Base-by-base conservation (phyloP, 805 yeast species). In the Wickerhamomyces chambardii region DNA sequence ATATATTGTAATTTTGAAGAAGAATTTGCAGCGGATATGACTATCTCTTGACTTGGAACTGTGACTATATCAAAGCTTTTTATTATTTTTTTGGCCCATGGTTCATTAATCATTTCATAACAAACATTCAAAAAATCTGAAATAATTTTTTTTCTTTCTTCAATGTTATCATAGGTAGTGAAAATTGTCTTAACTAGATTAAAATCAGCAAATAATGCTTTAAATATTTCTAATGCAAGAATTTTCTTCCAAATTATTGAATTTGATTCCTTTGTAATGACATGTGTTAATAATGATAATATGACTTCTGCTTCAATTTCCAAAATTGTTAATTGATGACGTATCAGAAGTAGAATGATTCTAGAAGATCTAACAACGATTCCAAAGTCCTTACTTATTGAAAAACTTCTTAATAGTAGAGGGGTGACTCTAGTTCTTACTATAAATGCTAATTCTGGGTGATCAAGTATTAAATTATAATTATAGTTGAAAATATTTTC, bases 261-360 rank as follows among this genome's bases (percentile, higher is more conserved):
- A 1, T 68, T 66, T 0, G 78, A 67, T 6, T 74, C 77, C 25
- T 65, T 63, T 1, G 79, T 65, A n/a, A 84, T 50, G n/a, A 73
- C 68, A 50, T 84, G 94, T 15, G 83, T 84, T 25, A 87, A 56
- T 18, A 83, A 63, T 0, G 94, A 78, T 14, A 90, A 58, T 2
- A 89, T 74, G 6, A 86, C 87, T 48, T 87, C 96, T 18, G 84
- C 68, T 55, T 90, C 97, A 24, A 82, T 70, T 34, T 74, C 80
- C 27, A 90, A 57, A 6, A 75, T 67, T 0, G 66, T 57, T 16
- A 87, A 63, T 18, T 78, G 75, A 9, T 60, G 50, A 25, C 72
- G 62, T 5, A 87, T 56, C 29, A 90, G 53, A 4, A 86, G 60
- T 28, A 69, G 66, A 14, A 85, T 67, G 9, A 87, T 68, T 34